These are phyloP conservation scores for Ogataea thermomethanolica DNA, from an alignment of 805 yeast genomes.

Conservation along the genomic window DNA sequence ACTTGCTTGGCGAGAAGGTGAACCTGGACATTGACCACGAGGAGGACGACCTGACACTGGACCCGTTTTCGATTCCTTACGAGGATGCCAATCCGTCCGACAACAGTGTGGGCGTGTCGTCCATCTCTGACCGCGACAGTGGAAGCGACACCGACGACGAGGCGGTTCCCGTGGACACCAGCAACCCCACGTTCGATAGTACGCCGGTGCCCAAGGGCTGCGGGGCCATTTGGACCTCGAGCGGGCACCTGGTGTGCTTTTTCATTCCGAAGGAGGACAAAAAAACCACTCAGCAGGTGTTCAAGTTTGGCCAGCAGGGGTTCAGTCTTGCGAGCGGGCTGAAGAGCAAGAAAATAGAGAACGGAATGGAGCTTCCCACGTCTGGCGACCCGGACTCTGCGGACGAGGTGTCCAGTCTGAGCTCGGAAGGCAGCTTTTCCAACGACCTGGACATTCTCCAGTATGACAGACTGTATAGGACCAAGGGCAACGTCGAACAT, in stretches of 20 bases:
- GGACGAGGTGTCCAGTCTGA: constrained; percentile 28
- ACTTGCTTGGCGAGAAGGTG: constrained; percentile 77
- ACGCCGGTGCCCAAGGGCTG: constrained; percentile 93
- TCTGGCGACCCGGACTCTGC: constrained; percentile 20
- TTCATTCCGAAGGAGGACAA: constrained; percentile 57
- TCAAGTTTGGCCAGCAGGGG: constrained; percentile 54
- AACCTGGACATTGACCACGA: constrained; percentile 38
- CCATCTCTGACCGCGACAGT: constrained; percentile 15
- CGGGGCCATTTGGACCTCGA: constrained; percentile 84
- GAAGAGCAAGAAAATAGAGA: constrained; percentile 26
- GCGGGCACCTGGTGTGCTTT: constrained; percentile 79
- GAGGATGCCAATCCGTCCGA: constrained; percentile 28
- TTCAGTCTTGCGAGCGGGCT: constrained; percentile 38
- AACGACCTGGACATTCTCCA: constrained; percentile 67
- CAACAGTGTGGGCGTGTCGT: constrained; percentile 22
- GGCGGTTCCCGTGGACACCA: constrained; percentile 7
- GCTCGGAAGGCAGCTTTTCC: constrained; percentile 56
- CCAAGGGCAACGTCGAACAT: constrained; percentile 50
- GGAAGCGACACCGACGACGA: constrained; percentile 25
- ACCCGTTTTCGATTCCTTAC: constrained; percentile 30
- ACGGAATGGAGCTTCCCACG: constrained; percentile 19
- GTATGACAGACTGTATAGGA: constrained; percentile 50
- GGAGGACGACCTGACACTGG: constrained; percentile 24
- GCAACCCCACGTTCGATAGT: constrained; percentile 53
- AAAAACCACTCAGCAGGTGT: constrained; percentile 37